Base-by-base conservation (phyloP, 2,329 filamentous ascomycete genomes). In the Penicillium sp. region DNA sequence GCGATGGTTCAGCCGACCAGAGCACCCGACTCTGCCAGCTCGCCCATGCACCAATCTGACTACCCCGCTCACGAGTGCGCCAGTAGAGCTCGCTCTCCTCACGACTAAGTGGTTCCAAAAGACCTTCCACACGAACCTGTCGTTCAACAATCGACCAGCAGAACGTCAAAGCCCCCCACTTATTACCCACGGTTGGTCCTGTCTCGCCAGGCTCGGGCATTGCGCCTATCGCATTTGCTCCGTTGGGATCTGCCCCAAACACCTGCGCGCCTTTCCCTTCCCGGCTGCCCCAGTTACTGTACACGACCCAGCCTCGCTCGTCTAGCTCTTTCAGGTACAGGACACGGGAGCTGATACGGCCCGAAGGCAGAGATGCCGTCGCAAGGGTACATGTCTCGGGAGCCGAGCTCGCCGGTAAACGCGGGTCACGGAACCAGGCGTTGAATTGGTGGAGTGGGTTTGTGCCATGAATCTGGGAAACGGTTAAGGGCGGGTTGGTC, bases 321-420 rank as follows among this genome's bases (percentile, higher is more conserved):
- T 97, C 92, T 21, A 97, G 85, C 79, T 97, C 94, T 77, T 99
- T 99, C 62, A 99, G 83, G 76, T 97, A 99, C 33, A 99, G 91
- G 63, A 91, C 83, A 55, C 94, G 90, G 3, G 90, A 87, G 43
- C 87, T 91, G 18, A 97, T 89, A 43, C 89, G 87, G 56, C 94
- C 94, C 0, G 86, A 89, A 1, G 93, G 93, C 4, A 97, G 82
- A 21, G 82, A 79, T 0, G 92, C 92, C 0, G 94, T 99, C 3
- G 92, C 89, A 1, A 99, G 81, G 1, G 88, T 92, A 67, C 91
- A 92, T 1, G 94, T 90, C 75, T 99, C 94, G 1, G 93, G 92
- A 63, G 95, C 89, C 42, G 86, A 79, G 43, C 92, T 83, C 23
- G 78, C 70, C 9, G 77, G 68, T 5, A 80, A 68, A 59, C 88